Evolutionary conservation across 306 rosid species (phyloP), one percentile per base, ranked within the genome.

Genomic region (Elaeagnus macrophylla): DNA sequence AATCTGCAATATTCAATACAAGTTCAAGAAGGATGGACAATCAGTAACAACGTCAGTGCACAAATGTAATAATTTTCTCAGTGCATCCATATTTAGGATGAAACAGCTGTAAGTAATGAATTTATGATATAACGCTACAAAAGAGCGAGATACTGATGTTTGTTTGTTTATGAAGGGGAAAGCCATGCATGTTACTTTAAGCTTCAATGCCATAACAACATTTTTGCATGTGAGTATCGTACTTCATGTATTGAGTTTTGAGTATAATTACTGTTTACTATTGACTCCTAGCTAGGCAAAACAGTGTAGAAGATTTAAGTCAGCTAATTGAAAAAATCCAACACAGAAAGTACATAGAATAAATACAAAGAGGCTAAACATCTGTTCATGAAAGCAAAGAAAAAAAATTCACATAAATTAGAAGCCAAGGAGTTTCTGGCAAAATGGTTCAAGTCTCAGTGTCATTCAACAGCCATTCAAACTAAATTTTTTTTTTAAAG

Each of bases 21-120:
- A 68, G 94, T 86, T 65, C 96, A 91, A 75, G 97, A 81, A 62
- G 86, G 85, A 1, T 82, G 97, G 86, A 77, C 76, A 37, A 83
- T 94, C 70, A 82, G 96, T 54, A 96, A 91, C 51, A 85, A 71
- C 68, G 75, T 85, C 12, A 64, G 76, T 53, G 25, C 74, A 37
- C 72, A 68, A 46, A 72, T 69, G 66, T 72, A 77, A 56, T 0
- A 17, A 13, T 41, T 62, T 43, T 44, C 5, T 13, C 48, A n/a
- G n/a, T 57, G n/a, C 39, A 12, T 7, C 9, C 8, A 53, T 6
- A 13, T 12, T 40, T 42, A 39, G 10, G 10, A 17, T 20, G 50
- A 14, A 45, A 9, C 1, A 11, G 8, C 39, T n/a, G 32, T 41
- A 43, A 43, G 10, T 15, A n/a, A n/a, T 5, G 50, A 6, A 10